Conservation (phyloP, 2,329 filamentous ascomycete genomes). For the Colletotrichum sp. region DNA sequence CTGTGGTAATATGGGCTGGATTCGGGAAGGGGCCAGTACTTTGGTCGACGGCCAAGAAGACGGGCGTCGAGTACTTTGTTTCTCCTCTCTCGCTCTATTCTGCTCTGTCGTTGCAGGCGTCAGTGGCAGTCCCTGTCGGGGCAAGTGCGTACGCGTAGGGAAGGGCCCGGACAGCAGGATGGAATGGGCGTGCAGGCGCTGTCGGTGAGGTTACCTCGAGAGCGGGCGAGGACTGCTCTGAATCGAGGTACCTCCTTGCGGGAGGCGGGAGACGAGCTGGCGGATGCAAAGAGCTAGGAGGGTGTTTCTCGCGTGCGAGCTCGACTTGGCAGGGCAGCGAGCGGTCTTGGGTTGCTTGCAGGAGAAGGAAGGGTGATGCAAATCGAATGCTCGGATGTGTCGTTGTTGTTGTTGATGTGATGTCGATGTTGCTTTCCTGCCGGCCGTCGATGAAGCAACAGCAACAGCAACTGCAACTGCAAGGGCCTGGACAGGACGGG, state of each 20-base stretch:
- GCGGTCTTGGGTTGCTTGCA: not conserved
- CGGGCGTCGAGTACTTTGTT: not conserved
- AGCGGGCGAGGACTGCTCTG: not conserved
- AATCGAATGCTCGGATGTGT: not conserved
- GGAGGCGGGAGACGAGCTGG: not conserved
- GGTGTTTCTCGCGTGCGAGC: not conserved
- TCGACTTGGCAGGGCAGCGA: not conserved
- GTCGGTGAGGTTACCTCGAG: not conserved
- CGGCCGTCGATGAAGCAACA: not conserved
- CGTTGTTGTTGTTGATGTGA: not conserved
- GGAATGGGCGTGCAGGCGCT: not conserved
- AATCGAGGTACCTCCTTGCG: not conserved
- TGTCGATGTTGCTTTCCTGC: not conserved
- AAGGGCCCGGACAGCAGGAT: conserved; percentile 3
- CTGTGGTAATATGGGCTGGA: conserved; percentile 1
- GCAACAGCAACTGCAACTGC: not conserved
- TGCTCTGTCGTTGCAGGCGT: not conserved
- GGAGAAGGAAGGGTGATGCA: not conserved
- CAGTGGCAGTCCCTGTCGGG: conserved; percentile 7
- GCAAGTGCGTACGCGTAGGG: not conserved
- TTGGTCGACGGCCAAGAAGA: conserved; percentile 6
- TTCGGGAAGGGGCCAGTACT: conserved; percentile 9
- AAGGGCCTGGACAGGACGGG: not conserved
- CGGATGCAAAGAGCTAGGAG: not conserved
- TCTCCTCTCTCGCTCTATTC: not conserved